Base-by-base conservation (phyloP, 768 basidiomycete genomes). In the Myochromella boudieri region DNA sequence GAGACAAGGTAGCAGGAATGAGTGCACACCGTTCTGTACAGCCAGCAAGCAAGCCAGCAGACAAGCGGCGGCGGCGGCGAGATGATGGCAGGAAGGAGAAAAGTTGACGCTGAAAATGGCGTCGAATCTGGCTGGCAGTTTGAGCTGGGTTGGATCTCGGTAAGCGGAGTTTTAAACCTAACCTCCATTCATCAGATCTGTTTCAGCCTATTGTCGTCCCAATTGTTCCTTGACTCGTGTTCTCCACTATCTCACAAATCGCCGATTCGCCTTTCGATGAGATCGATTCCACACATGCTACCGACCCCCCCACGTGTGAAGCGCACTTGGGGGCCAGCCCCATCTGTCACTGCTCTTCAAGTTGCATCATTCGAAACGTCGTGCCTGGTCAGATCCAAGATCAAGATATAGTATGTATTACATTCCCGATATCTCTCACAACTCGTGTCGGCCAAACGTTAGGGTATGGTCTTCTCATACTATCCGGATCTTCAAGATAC, bases 91-190 rank as follows among this genome's bases (percentile, higher is more conserved):
- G 48, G 38, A 51, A 29, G 31, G 44, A 45, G 42, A 46, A 57
- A 50, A 44, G 56, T 49, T 51, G 53, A 48, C 40, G 43, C 44
- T 37, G 44, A 59, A 57, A 54, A 51, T 57, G 52, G 36, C 48
- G 48, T 48, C 48, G 43, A 26, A 18, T n/a, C 17, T 34, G 37
- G 41, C 53, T 54, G 53, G 39, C 52, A 52, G 48, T 38, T 38
- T 45, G 37, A 42, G 51, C 58, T 54, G 45, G 43, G 47, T 57
- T 61, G 55, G 64, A 66, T 67, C 65, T 65, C 54, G 58, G 57
- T 48, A 53, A 56, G 59, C 67, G 67, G 67, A 68, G 65, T 63
- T 32, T 51, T 22, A 68, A 66, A 55, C 55, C 49, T 52, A 55
- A 45, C 48, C 46, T 48, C 37, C 37, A 52, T 52, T 26, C 42